A percentile compares a stretch with the other conserved stretches of the same genome.
Evolutionary conservation across 257 asterid genomes (phyloP).

Genomic region (Cynanchum wilfordii): DNA sequence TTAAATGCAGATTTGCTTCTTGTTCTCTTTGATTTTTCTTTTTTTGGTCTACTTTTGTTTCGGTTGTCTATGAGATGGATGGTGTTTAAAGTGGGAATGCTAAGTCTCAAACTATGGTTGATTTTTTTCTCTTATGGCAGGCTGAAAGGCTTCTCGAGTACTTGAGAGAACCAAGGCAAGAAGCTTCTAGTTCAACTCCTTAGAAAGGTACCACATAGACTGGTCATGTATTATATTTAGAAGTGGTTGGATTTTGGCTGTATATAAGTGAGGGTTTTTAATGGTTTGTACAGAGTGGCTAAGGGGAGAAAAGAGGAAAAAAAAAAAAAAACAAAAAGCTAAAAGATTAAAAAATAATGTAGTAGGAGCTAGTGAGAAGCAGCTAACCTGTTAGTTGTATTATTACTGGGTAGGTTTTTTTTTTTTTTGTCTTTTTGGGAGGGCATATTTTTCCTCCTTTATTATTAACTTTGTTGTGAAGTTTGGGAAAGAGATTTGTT

Average conservation of each 20-base stretch:
- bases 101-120: slow-evolving; percentile 14
- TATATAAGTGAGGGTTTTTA: slow-evolving; percentile 38
- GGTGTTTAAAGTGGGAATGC: background rate
- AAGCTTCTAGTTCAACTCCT: slow-evolving; percentile 70
- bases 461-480: slow-evolving; percentile 29
- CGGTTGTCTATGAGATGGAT: background rate
- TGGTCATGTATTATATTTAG: slow-evolving; percentile 25
- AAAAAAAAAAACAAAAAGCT: background rate
- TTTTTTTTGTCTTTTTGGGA: background rate
- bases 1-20: background rate
- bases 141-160: slow-evolving; percentile 85
- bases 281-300: slow-evolving; percentile 63
- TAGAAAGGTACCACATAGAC: slow-evolving; percentile 30
- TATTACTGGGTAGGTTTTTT: slow-evolving; percentile 33
- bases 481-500: slow-evolving; percentile 21
- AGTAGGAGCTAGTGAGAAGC: slow-evolving; percentile 36
- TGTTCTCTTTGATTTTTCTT: background rate
- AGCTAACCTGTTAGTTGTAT: slow-evolving; percentile 41
- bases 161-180: slow-evolving; percentile 93
- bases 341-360: slow-evolving; percentile 5
- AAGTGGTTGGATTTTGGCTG: slow-evolving; percentile 42
- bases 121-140: slow-evolving; percentile 40
- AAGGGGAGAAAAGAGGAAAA: slow-evolving; percentile 20
- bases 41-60: background rate
- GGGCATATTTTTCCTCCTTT: slow-evolving; percentile 25